These are phyloP conservation scores for Kuraishia capsulata DNA, from an alignment of 805 yeast species.

Conservation along the genomic window DNA sequence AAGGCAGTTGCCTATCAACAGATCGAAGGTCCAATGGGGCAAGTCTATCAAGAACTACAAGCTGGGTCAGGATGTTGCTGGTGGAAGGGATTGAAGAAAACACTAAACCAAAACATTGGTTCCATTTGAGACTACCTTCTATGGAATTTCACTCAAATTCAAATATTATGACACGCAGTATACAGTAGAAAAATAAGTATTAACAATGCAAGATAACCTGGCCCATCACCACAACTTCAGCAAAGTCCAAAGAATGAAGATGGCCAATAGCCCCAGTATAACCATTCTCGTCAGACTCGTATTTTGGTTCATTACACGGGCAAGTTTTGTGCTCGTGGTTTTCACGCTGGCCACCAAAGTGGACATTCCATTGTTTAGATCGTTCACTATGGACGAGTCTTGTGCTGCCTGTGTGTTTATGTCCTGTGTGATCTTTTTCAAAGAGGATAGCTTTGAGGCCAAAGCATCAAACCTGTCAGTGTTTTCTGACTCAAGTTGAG, in stretches of 20 bases:
- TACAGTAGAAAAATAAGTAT: not conserved
- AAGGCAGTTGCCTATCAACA: conserved; percentile 85
- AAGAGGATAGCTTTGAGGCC: conserved; percentile 55
- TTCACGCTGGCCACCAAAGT: conserved; percentile 38
- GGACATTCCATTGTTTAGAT: conserved; percentile 41
- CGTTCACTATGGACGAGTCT: conserved; percentile 31
- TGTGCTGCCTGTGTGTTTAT: conserved; percentile 57
- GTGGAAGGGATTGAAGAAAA: conserved; percentile 21
- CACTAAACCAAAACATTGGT: not conserved
- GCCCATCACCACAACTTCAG: conserved; percentile 35
- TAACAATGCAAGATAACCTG: not conserved
- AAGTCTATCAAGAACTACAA: conserved; percentile 84
- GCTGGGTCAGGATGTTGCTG: conserved; percentile 71
- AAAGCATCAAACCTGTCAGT: conserved; percentile 53
- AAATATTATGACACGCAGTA: not conserved
- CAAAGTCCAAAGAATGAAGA: conserved; percentile 50
- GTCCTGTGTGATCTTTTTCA: conserved; percentile 59
- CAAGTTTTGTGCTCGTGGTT: conserved; percentile 39
- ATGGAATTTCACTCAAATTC: not conserved
- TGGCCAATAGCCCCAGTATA: conserved; percentile 40
- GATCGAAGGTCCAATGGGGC: conserved; percentile 93
- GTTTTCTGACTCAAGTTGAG: conserved; percentile 36
- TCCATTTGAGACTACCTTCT: not conserved
- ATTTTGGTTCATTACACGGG: conserved; percentile 49
- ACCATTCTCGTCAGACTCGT: conserved; percentile 53